Percentiles rank a stretch among this genome's conserved stretches.
Evolutionary conservation across 1,139 yeast species (phyloP).

Genomic region (Tardiomyces digboiensis): DNA sequence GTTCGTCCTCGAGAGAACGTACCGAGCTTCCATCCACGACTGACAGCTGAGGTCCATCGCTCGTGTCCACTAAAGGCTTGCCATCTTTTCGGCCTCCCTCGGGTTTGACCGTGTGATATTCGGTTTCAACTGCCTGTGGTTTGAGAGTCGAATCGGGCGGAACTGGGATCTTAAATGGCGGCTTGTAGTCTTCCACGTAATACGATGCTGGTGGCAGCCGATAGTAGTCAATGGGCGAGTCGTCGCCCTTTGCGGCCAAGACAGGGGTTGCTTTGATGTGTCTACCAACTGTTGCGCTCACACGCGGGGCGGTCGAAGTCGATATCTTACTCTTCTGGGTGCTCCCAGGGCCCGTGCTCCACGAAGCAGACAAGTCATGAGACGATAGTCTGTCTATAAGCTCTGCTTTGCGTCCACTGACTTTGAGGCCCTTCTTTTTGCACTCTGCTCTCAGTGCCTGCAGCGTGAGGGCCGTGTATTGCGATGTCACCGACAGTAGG

Average conservation of each 20-base stretch:
- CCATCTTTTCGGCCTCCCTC: slow-evolving; percentile 15
- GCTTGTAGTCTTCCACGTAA: slow-evolving; percentile 7
- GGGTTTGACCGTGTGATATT: slow-evolving; percentile 11
- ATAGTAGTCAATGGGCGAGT: slow-evolving; percentile 32
- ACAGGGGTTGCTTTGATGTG: slow-evolving; percentile 11
- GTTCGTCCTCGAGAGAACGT: slow-evolving; percentile 3
- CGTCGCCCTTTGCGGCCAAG: slow-evolving; percentile 30
- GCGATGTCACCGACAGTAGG: slow-evolving; percentile 18
- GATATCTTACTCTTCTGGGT: neutral
- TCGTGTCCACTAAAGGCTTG: slow-evolving; percentile 10
- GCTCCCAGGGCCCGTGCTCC: neutral
- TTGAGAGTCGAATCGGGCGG: slow-evolving; percentile 23
- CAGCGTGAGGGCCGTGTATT: slow-evolving; percentile 33
- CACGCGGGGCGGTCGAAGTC: neutral
- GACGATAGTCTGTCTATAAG: slow-evolving; percentile 38
- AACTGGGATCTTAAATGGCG: slow-evolving; percentile 30
- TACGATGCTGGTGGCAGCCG: slow-evolving; percentile 24
- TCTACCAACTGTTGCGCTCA: neutral
- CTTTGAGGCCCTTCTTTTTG: slow-evolving; percentile 43
- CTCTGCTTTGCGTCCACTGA: slow-evolving; percentile 46
- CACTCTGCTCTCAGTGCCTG: slow-evolving; percentile 44
- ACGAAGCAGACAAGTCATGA: slow-evolving; percentile 17
- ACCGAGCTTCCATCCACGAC: neutral
- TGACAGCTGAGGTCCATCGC: slow-evolving; percentile 6
- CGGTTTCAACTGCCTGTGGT: slow-evolving; percentile 6